These are phyloP conservation scores for Grosmannia penicillata DNA, from an alignment of 2,329 filamentous ascomycete genomes.

Conservation along the genomic window DNA sequence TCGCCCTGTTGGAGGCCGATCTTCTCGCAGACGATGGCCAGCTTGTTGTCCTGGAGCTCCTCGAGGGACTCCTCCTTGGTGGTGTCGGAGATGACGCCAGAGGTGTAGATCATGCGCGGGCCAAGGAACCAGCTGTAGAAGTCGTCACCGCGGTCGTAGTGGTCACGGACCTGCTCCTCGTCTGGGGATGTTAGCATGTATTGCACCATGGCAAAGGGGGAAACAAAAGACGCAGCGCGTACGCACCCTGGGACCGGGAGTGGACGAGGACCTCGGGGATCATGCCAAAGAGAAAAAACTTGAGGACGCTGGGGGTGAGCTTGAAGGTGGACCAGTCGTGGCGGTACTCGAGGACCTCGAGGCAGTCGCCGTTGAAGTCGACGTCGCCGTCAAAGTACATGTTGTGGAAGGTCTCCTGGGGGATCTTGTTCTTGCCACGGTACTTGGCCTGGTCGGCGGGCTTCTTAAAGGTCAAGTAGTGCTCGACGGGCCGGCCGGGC, in stretches of 20 bases:
- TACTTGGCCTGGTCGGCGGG: conserved; percentile 49
- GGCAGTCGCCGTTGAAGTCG: conserved; percentile 83
- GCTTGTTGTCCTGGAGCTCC: conserved; percentile 94
- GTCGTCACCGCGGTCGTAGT: conserved; percentile 96
- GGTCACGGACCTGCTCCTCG: conserved; percentile 92
- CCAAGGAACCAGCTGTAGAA: conserved; percentile 98
- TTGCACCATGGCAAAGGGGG: not conserved
- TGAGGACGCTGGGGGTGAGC: conserved; percentile 10
- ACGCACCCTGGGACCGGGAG: conserved; percentile 11
- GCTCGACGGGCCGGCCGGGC: conserved; percentile 75
- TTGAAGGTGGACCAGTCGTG: conserved; percentile 79
- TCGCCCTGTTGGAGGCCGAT: conserved; percentile 72
- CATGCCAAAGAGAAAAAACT: conserved; percentile 11
- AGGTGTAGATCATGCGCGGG: conserved; percentile 97
- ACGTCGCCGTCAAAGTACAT: conserved; percentile 95
- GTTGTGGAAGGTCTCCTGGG: conserved; percentile 89
- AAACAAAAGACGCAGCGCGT: no score
- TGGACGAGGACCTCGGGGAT: conserved; percentile 12
- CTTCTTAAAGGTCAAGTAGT: conserved; percentile 76
- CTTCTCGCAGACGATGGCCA: conserved; percentile 91
- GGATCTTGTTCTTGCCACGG: conserved; percentile 64
- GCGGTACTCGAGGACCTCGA: conserved; percentile 82
- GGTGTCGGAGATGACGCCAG: conserved; percentile 80
- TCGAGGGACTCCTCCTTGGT: conserved; percentile 81
- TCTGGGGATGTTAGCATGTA: conserved; percentile 42